Evolutionary conservation across 2,329 filamentous ascomycete species (phyloP), one percentile per base, ranked within the genome.

Genomic region (Colletotrichum lindemuthianum): DNA sequence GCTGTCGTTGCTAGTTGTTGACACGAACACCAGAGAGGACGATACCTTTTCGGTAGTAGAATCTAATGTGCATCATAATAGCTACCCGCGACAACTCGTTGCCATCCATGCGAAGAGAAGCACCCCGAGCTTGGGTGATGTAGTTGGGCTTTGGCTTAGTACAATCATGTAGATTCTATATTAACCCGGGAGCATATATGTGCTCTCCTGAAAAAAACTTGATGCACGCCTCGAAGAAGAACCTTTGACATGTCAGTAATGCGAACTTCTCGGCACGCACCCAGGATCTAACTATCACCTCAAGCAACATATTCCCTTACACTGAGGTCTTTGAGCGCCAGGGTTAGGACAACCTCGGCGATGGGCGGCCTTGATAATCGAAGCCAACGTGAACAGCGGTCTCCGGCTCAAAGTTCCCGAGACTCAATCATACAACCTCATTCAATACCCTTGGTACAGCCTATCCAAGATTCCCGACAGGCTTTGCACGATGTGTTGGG

Each of bases 261-360:
- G 24, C 92, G 91, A 67, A 92, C 79, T 39, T 93, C 86, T 2
- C 83, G 85, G 72, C 92, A 95, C 72, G 92, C 90, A 75, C 92
- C 88, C 71, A 93, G 91, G 65, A 94, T 91, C 67, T 88, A 90
- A 0, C 88, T 82, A 70, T 94, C 90, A 69, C 85, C 85, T 65
- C 91, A 84, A 47, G 88, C 84, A 33, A 92, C 79, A 43, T 83
- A 82, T 76, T 95, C 92, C 3, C 92, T 90, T 65, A 89, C 84
- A 70, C 93, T 89, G 43, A 95, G 81, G 72, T 95, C 92, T 75
- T 94, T 91, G 84, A 94, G 92, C 0, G 91, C 94, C 70, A 94
- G 70, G 2, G 79, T 83, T 2, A 82, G 82, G 52, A 79, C 79
- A 32, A 84, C 81, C 43, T 84, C 77, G 24, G 71, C 68, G 47